Conservation (phyloP, 1,284 basidiomycete genomes). For the Ustilago curta region DNA sequence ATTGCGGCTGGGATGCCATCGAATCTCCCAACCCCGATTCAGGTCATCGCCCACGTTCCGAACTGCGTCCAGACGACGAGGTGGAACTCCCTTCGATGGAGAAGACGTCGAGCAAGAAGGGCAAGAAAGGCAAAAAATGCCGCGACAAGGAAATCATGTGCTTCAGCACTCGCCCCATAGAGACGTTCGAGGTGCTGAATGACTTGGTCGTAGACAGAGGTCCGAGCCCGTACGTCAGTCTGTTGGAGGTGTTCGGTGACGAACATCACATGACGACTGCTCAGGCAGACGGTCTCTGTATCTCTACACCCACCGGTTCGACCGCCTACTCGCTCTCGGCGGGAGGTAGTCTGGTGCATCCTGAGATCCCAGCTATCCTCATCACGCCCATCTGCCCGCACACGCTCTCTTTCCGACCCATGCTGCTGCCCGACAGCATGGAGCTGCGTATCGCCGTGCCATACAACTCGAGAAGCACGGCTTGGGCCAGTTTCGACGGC, state of each 20-base stretch:
- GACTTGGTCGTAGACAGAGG: constrained; percentile 98
- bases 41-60: constrained; percentile 19
- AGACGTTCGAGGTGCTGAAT: constrained; percentile 97
- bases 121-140: constrained; percentile 53
- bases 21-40: constrained; percentile 47
- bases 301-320: constrained; percentile 96
- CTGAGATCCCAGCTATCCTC: constrained; percentile 94
- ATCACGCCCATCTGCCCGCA: constrained; percentile 99
- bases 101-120: constrained; percentile 75
- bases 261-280: constrained; percentile 99
- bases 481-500: constrained; percentile 99
- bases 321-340: constrained; percentile 96
- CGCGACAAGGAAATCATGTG: constrained; percentile 99
- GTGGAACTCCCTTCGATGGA: constrained; percentile 28
- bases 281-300: constrained; percentile 94
- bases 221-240: constrained; percentile 95
- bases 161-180: constrained; percentile 91
- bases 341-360: constrained; percentile 96
- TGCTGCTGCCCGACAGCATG: constrained; percentile 96
- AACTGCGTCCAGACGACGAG: constrained; percentile 28
- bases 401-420: constrained; percentile 97
- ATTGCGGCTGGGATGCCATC: constrained; percentile 65
- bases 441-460: constrained; percentile 97
- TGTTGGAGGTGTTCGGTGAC: constrained; percentile 96
- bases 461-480: constrained; percentile 96